Conservation (phyloP, 495 filamentous ascomycete genomes). For the Podospora comata region DNA sequence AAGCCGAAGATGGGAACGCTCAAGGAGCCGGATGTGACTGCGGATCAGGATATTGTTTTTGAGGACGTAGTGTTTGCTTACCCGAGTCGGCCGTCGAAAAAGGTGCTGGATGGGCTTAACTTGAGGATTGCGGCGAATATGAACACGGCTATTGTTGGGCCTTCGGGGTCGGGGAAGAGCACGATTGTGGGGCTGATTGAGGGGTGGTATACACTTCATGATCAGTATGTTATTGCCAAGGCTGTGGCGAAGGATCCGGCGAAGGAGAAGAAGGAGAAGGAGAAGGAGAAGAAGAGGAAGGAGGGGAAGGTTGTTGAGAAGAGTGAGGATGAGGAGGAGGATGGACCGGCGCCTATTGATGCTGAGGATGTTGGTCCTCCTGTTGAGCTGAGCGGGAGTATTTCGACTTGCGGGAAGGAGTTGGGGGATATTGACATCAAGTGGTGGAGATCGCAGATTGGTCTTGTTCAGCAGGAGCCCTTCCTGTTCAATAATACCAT, state of each 20-base stretch:
- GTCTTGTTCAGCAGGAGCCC: slow-evolving; percentile 69
- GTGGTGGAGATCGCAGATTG: slow-evolving; percentile 67
- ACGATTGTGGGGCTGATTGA: slow-evolving; percentile 90
- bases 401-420: slow-evolving; percentile 56
- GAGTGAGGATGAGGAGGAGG: slow-evolving; percentile 35
- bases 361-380: slow-evolving; percentile 39
- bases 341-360: slow-evolving; percentile 17
- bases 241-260: slow-evolving; percentile 44
- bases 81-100: slow-evolving; percentile 63
- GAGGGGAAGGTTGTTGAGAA: slow-evolving; percentile 14
- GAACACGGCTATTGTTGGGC: slow-evolving; percentile 83
- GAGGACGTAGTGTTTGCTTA: slow-evolving; percentile 63
- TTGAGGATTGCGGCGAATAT: slow-evolving; percentile 68
- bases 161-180: slow-evolving; percentile 83
- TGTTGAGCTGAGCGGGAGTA: slow-evolving; percentile 45
- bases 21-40: slow-evolving; percentile 44
- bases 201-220: slow-evolving; percentile 78
- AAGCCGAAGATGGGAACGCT: slow-evolving; percentile 43
- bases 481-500: slow-evolving; percentile 73
- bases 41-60: slow-evolving; percentile 57
- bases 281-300: slow-evolving; percentile 34
- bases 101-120: slow-evolving; percentile 54
- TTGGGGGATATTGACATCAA: slow-evolving; percentile 55
- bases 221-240: slow-evolving; percentile 49
- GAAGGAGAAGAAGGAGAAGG: slow-evolving; percentile 41